Evolutionary conservation across 192 early-diverging fungal species (phyloP), one percentile per base, ranked within the genome.

Genomic region (Entophlyctis luteolus): DNA sequence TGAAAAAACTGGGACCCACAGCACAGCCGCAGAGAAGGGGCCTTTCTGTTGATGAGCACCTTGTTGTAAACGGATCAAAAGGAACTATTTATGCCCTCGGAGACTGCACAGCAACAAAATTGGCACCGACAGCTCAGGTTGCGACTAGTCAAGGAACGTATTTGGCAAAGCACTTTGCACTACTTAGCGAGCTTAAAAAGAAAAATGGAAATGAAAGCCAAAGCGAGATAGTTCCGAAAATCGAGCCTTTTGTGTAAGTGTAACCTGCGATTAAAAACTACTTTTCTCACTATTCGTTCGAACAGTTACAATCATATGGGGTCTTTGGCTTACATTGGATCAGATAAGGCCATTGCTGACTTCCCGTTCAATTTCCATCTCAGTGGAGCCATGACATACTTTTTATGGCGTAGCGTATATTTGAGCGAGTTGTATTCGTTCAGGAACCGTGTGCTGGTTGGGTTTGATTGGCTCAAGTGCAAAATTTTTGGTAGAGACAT

Each of bases 261-360:
- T 0, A 6, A 28, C 37, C 35, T 67, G 45, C 32, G 18, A 56
- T 4, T 67, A 45, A 1, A 59, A 23, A 18, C 2, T 28, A 12
- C 8, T 28, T 36, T 1, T 1, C 33, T 25, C 1, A 53, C 55
- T 4, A 12, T 14, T 57, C 18, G 18, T 20, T 88, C 90, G 50
- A 93, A 91, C 79, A 81, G 88, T 59, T 97, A 94, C 81, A 81
- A 86, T 48, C 90, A 92, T 58, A 82, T 89, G 68, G 94, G 93
- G 29, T 90, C 91, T 6, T 72, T 96, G 46, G 93, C 92, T 62
- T 95, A 97, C 72, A 90, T 97, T 79, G 92, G 93, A 8, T 84
- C 84, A n/a, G 95, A 98, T 65, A 87, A 89, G 77, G 95, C 93
- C 36, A 94, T 97, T 77, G 93, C 93, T 2, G 93, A 98, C 59